Base-by-base conservation (phyloP, 1,284 basidiomycete genomes). In the Coriolopsis trogii region DNA sequence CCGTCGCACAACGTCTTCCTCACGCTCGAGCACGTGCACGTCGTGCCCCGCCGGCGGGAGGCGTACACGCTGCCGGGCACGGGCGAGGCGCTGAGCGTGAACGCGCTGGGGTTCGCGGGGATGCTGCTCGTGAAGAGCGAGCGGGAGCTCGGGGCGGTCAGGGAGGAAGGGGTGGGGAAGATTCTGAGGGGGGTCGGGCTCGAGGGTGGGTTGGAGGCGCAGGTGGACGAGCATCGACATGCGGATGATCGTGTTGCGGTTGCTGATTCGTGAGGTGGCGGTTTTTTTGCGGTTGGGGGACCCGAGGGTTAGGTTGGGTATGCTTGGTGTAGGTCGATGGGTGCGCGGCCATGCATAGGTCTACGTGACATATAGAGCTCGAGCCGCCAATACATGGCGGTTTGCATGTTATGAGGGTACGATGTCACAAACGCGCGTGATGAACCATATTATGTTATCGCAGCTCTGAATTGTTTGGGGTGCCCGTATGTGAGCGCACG, bases 41-140 rank as follows among this genome's bases (percentile, higher is more conserved):
- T 95, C 49, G 84, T 95, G 62, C 93, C 93, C 20, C 82, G 93
- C 37, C 77, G 76, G 46, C 69, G 72, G 38, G 88, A 90, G 63
- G 70, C 68, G 15, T 76, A 85, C 65, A 70, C 66, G 13, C 69
- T 87, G 8, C 51, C 68, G 46, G 75, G 73, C 50, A 80, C 79
- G 5, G 79, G 80, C 15, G 78, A 82, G 30, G 58, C 68, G 53
- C 67, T 95, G 37, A 82, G 82, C 59, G 76, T 95, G 29, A 95
- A 95, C 67, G 79, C 92, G 41, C 78, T 94, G 30, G 93, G 90
- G n/a, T 95, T 87, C 66, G 89, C 91, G 12, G 93, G 93, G 2
- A 82, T 91, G 84, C 63, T 95, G 53, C 79, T 95, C 43, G 91
- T 91, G 36, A 91, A 87, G 73, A 91, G 85, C 59, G 81, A 87